These are phyloP conservation scores for Colletotrichum ledebouriae DNA, from an alignment of 2,329 filamentous ascomycete species.

Conservation along the genomic window DNA sequence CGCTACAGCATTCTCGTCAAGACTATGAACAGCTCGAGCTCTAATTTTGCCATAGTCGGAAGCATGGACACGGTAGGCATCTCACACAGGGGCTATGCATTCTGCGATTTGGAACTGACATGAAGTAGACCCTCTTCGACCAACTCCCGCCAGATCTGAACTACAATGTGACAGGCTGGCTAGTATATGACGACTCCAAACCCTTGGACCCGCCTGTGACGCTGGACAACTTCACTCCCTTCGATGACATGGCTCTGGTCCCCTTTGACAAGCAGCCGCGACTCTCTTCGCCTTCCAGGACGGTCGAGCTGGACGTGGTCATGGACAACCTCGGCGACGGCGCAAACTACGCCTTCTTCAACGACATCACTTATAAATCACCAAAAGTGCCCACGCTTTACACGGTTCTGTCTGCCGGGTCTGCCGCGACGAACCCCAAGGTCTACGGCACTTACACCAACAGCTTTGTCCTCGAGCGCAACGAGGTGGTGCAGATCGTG, in stretches of 20 bases:
- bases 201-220: conserved; percentile 63
- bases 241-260: conserved; percentile 80
- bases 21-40: conserved; percentile 70
- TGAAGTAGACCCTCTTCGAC: conserved; percentile 72
- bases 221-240: conserved; percentile 73
- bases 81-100: not conserved
- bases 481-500: conserved; percentile 78
- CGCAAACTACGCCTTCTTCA: conserved; percentile 75
- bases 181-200: conserved; percentile 67
- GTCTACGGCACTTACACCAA: conserved; percentile 78
- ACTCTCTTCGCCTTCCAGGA: conserved; percentile 72
- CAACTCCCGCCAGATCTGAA: conserved; percentile 75
- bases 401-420: conserved; percentile 75
- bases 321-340: conserved; percentile 74
- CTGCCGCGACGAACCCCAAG: conserved; percentile 68
- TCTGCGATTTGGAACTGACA: conserved; percentile 45
- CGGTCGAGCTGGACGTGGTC: conserved; percentile 72
- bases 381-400: conserved; percentile 87
- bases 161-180: conserved; percentile 76
- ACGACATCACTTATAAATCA: conserved; percentile 80
- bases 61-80: conserved; percentile 76
- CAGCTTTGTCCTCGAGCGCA: conserved; percentile 75
- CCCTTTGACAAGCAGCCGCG: conserved; percentile 76
- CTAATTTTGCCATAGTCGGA: conserved; percentile 76
- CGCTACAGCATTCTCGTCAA: conserved; percentile 74